Conservation (phyloP, 164 flowering plant species). For the Sextonia rubra region DNA sequence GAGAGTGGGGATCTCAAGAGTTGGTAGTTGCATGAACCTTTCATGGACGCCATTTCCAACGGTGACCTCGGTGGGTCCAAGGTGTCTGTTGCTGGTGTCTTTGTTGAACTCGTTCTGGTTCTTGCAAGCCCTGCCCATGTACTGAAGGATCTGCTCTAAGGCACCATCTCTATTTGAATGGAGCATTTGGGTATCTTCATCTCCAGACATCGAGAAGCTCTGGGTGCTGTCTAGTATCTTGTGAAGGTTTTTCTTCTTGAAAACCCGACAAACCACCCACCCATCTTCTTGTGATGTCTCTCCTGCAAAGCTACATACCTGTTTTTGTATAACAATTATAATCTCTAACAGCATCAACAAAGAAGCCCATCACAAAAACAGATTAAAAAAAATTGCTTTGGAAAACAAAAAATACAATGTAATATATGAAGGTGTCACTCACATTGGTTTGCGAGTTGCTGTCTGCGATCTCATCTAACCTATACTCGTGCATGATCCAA, state of each 20-base stretch:
- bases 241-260: conserved; percentile 69
- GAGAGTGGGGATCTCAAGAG: background rate
- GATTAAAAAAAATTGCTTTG: no score
- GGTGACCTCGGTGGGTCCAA: background rate
- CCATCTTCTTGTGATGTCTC: conserved; percentile 67
- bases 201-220: conserved; percentile 17
- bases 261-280: conserved; percentile 80
- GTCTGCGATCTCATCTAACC: conserved; percentile 57
- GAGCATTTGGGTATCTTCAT: conserved; percentile 27
- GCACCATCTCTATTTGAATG: conserved; percentile 39
- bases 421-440: conserved; percentile 11
- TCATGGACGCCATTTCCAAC: conserved; percentile 6
- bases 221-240: conserved; percentile 36
- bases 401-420: no score
- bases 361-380: background rate
- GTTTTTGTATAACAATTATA: conserved; percentile 1
- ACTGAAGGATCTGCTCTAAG: conserved; percentile 58
- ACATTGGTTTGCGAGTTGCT: conserved; percentile 27
- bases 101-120: conserved; percentile 22
- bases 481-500: conserved; percentile 96
- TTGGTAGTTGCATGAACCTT: conserved; percentile 34
- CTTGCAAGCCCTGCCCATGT: conserved; percentile 32
- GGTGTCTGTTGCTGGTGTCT: conserved; percentile 2
- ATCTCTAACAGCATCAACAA: background rate
- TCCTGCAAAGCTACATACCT: background rate